Conservation (phyloP, 129 eudicot genomes). For the Chrysanthemum lavandulifolium region DNA sequence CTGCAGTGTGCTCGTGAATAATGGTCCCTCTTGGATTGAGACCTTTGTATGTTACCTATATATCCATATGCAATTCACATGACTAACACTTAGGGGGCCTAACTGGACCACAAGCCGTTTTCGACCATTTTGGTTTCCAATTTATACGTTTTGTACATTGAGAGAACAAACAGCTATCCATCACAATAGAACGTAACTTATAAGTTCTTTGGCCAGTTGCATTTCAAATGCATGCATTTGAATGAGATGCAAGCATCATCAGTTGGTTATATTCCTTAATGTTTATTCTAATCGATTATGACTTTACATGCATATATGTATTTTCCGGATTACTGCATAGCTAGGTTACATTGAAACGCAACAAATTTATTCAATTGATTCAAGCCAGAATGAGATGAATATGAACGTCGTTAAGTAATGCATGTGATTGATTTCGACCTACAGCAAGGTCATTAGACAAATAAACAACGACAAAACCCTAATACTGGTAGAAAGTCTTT, state of each 20-base stretch:
- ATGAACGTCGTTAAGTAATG: background rate
- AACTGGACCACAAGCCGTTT: conserved; percentile 19
- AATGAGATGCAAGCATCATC: conserved; percentile 7
- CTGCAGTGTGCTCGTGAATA: conserved; percentile 22
- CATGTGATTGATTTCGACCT: conserved; percentile 12
- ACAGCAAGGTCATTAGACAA: conserved; percentile 2
- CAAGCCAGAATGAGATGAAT: conserved; percentile 2
- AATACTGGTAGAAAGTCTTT: conserved; percentile 11
- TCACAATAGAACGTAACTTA: conserved; percentile 10
- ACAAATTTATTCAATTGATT: background rate
- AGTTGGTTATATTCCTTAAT: too few relatives aligned
- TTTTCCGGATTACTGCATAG: background rate
- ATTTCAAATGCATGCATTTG: background rate
- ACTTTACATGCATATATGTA: conserved; percentile 3
- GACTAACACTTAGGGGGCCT: conserved; percentile 18
- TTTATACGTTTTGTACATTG: background rate
- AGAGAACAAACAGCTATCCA: background rate
- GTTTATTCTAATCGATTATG: conserved; percentile 1
- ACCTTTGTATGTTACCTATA: conserved; percentile 25
- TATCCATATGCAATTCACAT: background rate
- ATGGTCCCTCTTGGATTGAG: conserved; percentile 27
- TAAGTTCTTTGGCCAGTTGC: conserved; percentile 4
- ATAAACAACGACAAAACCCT: conserved; percentile 6
- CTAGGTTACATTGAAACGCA: conserved; percentile 5
- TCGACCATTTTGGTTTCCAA: conserved; percentile 1